Evolutionary conservation across 257 asterid species (phyloP), one percentile per base, ranked within the genome.

Genomic region (Fraxinus quadrangulata): DNA sequence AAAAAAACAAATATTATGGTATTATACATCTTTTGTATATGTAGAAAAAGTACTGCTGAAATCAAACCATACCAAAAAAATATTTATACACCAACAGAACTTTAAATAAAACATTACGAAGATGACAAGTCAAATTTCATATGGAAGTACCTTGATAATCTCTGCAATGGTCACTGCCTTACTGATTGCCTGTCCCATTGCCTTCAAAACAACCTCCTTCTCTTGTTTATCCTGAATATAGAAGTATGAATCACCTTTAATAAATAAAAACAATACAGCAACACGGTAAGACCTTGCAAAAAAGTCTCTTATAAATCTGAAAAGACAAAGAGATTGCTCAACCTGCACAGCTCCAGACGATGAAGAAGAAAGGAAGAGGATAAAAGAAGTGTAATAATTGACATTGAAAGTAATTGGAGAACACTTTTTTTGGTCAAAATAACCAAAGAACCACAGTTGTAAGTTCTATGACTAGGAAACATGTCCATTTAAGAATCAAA

Each of bases 151-250:
- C 91, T 89, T 89, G 63, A 89, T 83, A 78, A 87, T 83, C 88
- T 89, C 92, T 31, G 91, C 89, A 78, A 89, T 75, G 61, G 86
- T 81, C 72, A 89, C 91, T 17, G 90, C 78, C 88, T 89, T 89
- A 49, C 91, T 89, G 75, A 89, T 89, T 63, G 93, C 91, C 80
- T 89, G 89, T 39, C 91, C 93, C 89, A 85, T 87, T 63, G 90
- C 93, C 84, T 87, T 87, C 84, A 89, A 77, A 28, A 84, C 81
- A 33, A 87, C 76, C 78, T 89, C 91, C 42, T 85, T 77, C 73
- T 67, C 88, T 33, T 63, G 65, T 75, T 85, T 87, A 40, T 87
- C 93, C 91, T 89, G 82, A 83, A n/a, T 33, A 74, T 36, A 36
- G 23, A 21, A 75, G 47, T 23, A 68, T 56, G 24, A 40, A 75